Evolutionary conservation across 2,329 filamentous ascomycete species (phyloP).

Genomic region (Calonectria hongkongensis): DNA sequence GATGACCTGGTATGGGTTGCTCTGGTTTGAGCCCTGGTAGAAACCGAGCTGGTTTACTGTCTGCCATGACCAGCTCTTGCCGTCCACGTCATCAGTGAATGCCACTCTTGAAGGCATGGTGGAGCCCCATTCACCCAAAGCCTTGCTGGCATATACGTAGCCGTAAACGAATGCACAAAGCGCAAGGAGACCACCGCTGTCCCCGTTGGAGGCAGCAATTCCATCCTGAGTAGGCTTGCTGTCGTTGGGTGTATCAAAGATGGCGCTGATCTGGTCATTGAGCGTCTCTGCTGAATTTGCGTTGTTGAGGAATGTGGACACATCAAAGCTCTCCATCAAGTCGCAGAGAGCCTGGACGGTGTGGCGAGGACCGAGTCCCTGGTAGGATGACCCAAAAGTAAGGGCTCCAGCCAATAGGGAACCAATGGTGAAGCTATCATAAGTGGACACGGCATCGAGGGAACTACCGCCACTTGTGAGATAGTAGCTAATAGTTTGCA

Average conservation of each 20-base stretch:
- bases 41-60: conserved; percentile 37
- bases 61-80: conserved; percentile 45
- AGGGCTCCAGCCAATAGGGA: conserved; percentile 30
- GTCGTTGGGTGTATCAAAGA: conserved; percentile 26
- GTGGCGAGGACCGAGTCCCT: conserved; percentile 28
- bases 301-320: conserved; percentile 1
- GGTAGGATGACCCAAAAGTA: conserved; percentile 30
- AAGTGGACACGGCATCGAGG: conserved; percentile 8
- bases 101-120: background rate
- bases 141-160: conserved; percentile 24
- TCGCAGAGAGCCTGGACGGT: conserved; percentile 31
- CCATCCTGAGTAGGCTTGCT: conserved; percentile 25
- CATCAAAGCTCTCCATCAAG: conserved; percentile 38
- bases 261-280: background rate
- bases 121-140: background rate
- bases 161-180: conserved; percentile 38
- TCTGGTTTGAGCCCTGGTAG: conserved; percentile 42
- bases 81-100: conserved; percentile 55
- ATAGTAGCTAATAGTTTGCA: conserved; percentile 32
- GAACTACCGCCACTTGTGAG: background rate
- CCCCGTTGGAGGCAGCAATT: conserved; percentile 27
- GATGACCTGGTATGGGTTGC: conserved; percentile 29
- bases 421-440: conserved; percentile 16
- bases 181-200: conserved; percentile 31
- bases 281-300: background rate